Base-by-base conservation (phyloP, 306 rosid genomes). In the Inga laurina region DNA sequence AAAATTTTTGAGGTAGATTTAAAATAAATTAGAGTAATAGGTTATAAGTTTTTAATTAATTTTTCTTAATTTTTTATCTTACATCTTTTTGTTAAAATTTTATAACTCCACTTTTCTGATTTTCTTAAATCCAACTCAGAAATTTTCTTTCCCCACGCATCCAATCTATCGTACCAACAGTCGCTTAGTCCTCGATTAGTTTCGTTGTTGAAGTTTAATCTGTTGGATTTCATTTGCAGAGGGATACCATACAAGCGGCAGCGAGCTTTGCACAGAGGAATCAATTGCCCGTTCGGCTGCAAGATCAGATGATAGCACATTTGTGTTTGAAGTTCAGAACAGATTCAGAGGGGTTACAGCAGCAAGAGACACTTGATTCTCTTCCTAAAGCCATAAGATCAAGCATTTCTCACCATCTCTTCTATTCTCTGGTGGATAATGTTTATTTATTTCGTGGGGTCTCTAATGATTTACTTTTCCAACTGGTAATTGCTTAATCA, bases 351-450 rank as follows among this genome's bases (percentile, higher is more conserved):
- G 97, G 98, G 44, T 44, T 94, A 82, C 94, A 90, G 66, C 97
- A 94, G 45, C 98, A 93, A 83, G 98, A 91, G 80, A 86, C 91
- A 41, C 79, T 94, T 68, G 89, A 87, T 72, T 81, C 97, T 15
- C 98, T 94, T 82, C 97, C 98, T 21, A 93, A 91, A 87, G 97
- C 98, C 80, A 94, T 94, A 59, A 85, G 87, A 22, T 93, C 94
- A 0, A 87, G 97, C 79, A 89, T 93, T 69, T 82, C 95, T 3
- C 89, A 88, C 43, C 85, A 83, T 69, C 89, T 92, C 72, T 94
- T 94, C 78, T 86, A 83, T 74, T 74, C 94, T 16, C 82, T 88
- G 39, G 64, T 93, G 11, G 90, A 93, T 24, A 85, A 87, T 2
- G 89, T 86, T 19, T 94, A 94, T 85, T 85, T 93, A 85, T 93